Conservation (phyloP, 192 early-diverging fungal species). For the Coemansia aciculifera region DNA sequence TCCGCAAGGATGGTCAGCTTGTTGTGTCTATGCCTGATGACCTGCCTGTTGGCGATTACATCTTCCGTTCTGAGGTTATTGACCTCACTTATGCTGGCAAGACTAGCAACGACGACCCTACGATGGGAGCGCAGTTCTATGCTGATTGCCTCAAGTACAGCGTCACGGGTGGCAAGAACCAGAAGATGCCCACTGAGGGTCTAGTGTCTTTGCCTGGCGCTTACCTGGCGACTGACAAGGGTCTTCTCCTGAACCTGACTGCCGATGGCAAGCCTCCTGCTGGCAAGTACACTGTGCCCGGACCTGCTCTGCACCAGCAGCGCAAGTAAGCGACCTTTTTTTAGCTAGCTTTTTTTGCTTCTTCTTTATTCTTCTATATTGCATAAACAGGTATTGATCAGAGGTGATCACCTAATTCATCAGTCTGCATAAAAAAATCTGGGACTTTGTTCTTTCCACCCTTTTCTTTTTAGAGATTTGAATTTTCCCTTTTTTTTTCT, state of each 20-base stretch:
- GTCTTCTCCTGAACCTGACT: neutral
- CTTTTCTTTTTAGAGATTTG: neutral
- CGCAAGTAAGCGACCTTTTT: neutral
- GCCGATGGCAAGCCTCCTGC: conserved; percentile 2
- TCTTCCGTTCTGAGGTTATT: conserved; percentile 4
- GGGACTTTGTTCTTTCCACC: no score
- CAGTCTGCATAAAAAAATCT: neutral
- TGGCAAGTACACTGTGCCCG: conserved; percentile 12
- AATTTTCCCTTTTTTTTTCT: neutral
- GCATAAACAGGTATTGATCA: neutral
- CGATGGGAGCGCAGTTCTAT: conserved; percentile 7
- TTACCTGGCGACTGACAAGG: neutral
- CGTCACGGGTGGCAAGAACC: neutral
- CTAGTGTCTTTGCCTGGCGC: neutral
- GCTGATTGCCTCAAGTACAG: conserved; percentile 2
- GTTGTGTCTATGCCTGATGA: conserved; percentile 7
- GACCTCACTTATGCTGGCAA: conserved; percentile 4
- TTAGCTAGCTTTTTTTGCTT: neutral
- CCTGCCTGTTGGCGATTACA: neutral
- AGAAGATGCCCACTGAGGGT: neutral
- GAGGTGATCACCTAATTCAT: neutral
- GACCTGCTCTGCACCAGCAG: conserved; percentile 1
- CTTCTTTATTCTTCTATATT: neutral
- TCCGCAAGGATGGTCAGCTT: neutral
- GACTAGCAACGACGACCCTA: neutral